Conservation (phyloP, 352 stramenopile species). For the Pythium sp. region DNA sequence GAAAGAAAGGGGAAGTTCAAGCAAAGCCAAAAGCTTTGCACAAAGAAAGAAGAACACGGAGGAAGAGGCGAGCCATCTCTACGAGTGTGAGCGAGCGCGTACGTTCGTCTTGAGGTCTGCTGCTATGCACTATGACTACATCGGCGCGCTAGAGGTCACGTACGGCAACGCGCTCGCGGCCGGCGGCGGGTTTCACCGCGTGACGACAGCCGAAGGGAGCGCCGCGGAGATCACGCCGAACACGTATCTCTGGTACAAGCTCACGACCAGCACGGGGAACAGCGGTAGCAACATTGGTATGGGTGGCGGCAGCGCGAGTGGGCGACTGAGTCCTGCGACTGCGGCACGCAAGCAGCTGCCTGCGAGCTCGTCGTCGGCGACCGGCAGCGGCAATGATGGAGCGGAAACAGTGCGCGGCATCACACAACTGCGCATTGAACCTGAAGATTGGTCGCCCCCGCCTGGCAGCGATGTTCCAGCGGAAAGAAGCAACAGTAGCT, state of each 20-base stretch:
- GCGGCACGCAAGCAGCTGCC: constrained; percentile 12
- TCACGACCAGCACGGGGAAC: constrained; percentile 11
- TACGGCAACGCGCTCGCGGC: constrained; percentile 83
- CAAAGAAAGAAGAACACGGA: not conserved
- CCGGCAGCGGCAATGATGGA: constrained; percentile 5
- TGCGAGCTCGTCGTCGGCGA: not conserved
- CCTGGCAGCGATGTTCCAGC: not conserved
- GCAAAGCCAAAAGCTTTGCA: not conserved
- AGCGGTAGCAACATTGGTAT: constrained; percentile 1
- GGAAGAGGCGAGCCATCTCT: not conserved
- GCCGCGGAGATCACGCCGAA: constrained; percentile 76
- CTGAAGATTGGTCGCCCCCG: constrained; percentile 25
- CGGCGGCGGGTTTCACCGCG: constrained; percentile 77
- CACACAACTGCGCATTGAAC: constrained; percentile 53
- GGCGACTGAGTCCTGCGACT: constrained; percentile 1
- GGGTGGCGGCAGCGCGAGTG: not conserved
- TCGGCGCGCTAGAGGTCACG: constrained; percentile 76
- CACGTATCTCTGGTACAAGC: constrained; percentile 87
- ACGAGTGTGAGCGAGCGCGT: not conserved
- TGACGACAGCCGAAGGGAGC: constrained; percentile 68
- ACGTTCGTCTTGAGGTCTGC: constrained; percentile 1
- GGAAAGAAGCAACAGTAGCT: constrained; percentile 10
- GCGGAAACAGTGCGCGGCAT: constrained; percentile 27
- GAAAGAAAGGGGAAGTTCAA: constrained; percentile 5
- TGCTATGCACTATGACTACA: constrained; percentile 69